phyloP scores from a whole-genome alignment of 345 rosid species.

The Camelina neglecta region DNA sequence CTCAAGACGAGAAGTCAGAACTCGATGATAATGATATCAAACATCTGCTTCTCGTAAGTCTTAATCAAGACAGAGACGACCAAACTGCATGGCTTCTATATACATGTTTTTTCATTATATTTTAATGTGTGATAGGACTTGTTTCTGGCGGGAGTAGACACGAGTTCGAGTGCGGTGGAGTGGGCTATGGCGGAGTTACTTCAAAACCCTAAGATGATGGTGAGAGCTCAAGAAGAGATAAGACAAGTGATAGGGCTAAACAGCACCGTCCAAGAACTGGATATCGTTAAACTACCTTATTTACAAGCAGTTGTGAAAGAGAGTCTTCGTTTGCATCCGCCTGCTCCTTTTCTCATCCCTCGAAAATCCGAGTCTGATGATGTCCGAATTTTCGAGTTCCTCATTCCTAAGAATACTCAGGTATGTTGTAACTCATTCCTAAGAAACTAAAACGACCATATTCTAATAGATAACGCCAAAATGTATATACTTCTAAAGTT shows the following conservation, averaged over 20 bases:
- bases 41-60: conserved; percentile 47
- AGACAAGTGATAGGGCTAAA: conserved; percentile 35
- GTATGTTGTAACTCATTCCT: not conserved
- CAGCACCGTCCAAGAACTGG: conserved; percentile 34
- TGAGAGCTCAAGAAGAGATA: conserved; percentile 39
- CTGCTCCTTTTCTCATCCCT: conserved; percentile 46
- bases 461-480: no score
- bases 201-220: conserved; percentile 17
- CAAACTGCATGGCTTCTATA: not conserved
- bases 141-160: conserved; percentile 51
- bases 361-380: conserved; percentile 32
- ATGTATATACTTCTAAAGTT: not conserved
- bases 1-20: conserved; percentile 27
- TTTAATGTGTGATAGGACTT: conserved; percentile 34
- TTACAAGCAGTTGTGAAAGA: conserved; percentile 48
- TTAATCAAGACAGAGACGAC: not conserved
- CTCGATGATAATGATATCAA: conserved; percentile 31
- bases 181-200: conserved; percentile 43
- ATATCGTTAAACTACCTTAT: conserved; percentile 40
- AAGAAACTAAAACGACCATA: not conserved
- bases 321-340: conserved; percentile 51
- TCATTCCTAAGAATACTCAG: conserved; percentile 34
- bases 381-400: conserved; percentile 20
- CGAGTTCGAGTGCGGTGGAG: conserved; percentile 37
- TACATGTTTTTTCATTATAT: not conserved